A percentile compares a stretch with the other conserved stretches of the same genome.
phyloP scores from a whole-genome alignment of 371 early-diverging fungal species.

The Batkoa obscura region DNA sequence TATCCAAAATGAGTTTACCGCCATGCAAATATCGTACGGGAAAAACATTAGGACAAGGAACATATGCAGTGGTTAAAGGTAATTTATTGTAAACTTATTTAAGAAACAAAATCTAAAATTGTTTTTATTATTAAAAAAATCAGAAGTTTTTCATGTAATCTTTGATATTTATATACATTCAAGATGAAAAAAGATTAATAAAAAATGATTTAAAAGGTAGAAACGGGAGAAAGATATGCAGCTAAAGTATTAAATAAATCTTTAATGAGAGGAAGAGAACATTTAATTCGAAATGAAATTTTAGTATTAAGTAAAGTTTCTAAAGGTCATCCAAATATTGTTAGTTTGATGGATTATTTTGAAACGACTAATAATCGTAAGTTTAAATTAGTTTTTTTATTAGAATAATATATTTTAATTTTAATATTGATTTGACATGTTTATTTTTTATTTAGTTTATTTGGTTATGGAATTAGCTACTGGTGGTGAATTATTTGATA shows the following conservation, averaged over 20 bases:
- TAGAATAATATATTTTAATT: constrained; percentile 2
- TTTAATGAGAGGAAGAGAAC: constrained; percentile 69
- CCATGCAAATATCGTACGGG: constrained; percentile 55
- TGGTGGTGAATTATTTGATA: constrained; percentile 83
- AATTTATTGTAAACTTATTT: background rate
- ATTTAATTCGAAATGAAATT: constrained; percentile 82
- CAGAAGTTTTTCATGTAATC: constrained; percentile 20
- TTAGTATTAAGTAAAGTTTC: constrained; percentile 64
- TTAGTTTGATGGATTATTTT: constrained; percentile 77
- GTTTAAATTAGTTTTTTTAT: constrained; percentile 8
- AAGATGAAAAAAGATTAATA: too few relatives aligned
- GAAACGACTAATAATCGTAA: constrained; percentile 73
- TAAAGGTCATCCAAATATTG: constrained; percentile 68
- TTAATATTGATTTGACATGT: background rate
- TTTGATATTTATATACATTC: background rate
- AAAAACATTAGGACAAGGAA: constrained; percentile 39
- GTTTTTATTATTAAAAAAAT: background rate
- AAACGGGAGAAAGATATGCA: constrained; percentile 68
- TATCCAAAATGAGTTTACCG: constrained; percentile 9
- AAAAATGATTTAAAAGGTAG: constrained; percentile 23
- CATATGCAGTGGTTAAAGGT: constrained; percentile 54
- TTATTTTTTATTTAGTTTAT: constrained; percentile 30
- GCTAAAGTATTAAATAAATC: constrained; percentile 83
- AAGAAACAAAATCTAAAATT: too few relatives aligned
- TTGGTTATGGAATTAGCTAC: constrained; percentile 74